Conservation (phyloP, 768 basidiomycete species). For the Tricholoma flavovirens region DNA sequence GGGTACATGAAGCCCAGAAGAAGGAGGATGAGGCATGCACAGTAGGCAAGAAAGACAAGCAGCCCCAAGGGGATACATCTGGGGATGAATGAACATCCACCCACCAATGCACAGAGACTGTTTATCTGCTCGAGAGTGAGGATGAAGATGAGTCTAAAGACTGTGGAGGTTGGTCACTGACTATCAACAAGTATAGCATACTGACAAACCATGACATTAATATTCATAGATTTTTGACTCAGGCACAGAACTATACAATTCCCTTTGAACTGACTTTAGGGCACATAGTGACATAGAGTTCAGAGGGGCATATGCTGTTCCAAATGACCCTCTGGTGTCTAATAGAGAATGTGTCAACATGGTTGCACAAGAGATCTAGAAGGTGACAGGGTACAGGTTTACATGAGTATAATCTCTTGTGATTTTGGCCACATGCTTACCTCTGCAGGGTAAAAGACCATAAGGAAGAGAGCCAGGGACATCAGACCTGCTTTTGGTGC, state of each 20-base stretch:
- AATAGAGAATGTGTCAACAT: constrained; percentile 11
- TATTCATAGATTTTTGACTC: not conserved
- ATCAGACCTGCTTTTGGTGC: constrained; percentile 18
- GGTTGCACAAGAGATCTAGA: constrained; percentile 15
- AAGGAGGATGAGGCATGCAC: not conserved
- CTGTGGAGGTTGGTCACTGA: not conserved
- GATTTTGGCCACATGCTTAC: not conserved
- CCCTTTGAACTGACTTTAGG: not conserved
- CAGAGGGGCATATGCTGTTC: not conserved
- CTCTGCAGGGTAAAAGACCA: constrained; percentile 17
- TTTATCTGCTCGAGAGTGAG: not conserved
- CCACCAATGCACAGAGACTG: not conserved
- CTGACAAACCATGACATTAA: not conserved
- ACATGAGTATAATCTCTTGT: constrained; percentile 12
- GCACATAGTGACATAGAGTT: not conserved
- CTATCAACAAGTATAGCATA: not conserved
- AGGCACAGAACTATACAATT: not conserved
- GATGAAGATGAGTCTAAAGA: not conserved
- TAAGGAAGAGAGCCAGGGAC: constrained; percentile 12
- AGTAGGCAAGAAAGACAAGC: not conserved
- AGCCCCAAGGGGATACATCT: not conserved
- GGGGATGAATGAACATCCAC: not conserved
- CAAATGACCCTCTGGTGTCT: not conserved
- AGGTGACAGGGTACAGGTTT: constrained; percentile 17
- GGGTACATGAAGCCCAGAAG: not conserved